phyloP scores from a whole-genome alignment of 805 yeast genomes.

The Sungouiella blattae region DNA sequence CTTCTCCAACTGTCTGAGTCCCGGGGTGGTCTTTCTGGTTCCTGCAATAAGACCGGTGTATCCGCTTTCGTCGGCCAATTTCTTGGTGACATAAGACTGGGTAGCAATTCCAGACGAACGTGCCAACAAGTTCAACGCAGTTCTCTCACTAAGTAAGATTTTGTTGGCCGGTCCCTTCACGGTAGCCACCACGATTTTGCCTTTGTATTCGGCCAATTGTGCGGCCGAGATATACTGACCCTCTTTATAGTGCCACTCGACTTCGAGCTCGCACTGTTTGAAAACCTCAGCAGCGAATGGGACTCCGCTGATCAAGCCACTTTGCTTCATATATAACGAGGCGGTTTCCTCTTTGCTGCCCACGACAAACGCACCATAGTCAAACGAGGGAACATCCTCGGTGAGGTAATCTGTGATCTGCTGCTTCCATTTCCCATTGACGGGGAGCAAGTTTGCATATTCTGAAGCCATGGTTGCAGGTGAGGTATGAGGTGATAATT shows the following conservation, averaged over 20 bases:
- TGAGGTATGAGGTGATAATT: too few species aligned
- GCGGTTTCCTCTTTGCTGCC: conserved; percentile 72
- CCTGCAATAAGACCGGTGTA: conserved; percentile 89
- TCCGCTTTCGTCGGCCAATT: conserved; percentile 62
- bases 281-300: conserved; percentile 89
- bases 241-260: conserved; percentile 72
- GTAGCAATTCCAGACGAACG: conserved; percentile 89
- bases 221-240: conserved; percentile 49
- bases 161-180: conserved; percentile 80
- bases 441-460: conserved; percentile 61
- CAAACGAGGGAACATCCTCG: conserved; percentile 93
- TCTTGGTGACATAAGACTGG: conserved; percentile 53
- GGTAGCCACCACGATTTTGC: conserved; percentile 65
- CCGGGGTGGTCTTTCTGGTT: conserved; percentile 97
- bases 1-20: conserved; percentile 81
- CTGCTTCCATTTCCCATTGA: conserved; percentile 76
- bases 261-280: conserved; percentile 64
- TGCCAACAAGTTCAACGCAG: conserved; percentile 77
- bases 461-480: conserved; percentile 23
- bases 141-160: conserved; percentile 79
- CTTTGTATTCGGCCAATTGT: conserved; percentile 45
- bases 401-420: conserved; percentile 70
- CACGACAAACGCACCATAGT: conserved; percentile 93
- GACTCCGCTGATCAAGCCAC: conserved; percentile 78
- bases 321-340: conserved; percentile 73